These are phyloP conservation scores for Cicer bijugum DNA, from an alignment of 306 rosid species.

Conservation along the genomic window DNA sequence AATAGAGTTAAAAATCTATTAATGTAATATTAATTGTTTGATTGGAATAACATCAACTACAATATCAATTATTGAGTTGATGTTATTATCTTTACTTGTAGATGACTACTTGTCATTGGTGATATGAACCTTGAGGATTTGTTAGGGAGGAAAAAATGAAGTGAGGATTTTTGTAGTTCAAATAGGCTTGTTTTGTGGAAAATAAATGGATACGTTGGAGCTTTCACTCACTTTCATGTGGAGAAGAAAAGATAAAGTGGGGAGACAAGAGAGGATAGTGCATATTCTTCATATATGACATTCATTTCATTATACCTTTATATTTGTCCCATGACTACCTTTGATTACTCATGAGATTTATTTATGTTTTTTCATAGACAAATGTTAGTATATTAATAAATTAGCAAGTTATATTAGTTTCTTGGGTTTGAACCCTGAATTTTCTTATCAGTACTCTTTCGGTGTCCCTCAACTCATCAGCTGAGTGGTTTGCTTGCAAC, in stretches of 20 bases:
- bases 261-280: neutral
- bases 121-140: slow-evolving; percentile 7
- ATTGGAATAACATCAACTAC: too few species aligned
- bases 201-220: neutral
- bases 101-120: neutral
- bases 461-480: too few species aligned
- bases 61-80: too few species aligned
- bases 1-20: too few species aligned
- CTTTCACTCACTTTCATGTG: neutral
- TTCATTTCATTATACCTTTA: neutral
- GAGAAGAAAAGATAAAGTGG: neutral
- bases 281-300: slow-evolving; percentile 8
- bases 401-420: too few species aligned
- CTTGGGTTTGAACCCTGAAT: too few species aligned
- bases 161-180: neutral
- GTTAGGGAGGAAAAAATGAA: neutral
- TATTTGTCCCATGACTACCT: neutral
- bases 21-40: too few species aligned
- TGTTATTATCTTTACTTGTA: too few species aligned
- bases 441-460: too few species aligned
- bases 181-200: neutral
- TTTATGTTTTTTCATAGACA: too few species aligned
- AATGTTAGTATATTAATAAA: too few species aligned
- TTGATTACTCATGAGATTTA: neutral
- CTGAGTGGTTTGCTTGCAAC: too few species aligned